Percentiles rank a stretch among this genome's conserved stretches.
Evolutionary conservation across 148 eudicot species (phyloP).

Genomic region (Rheum nobile): DNA sequence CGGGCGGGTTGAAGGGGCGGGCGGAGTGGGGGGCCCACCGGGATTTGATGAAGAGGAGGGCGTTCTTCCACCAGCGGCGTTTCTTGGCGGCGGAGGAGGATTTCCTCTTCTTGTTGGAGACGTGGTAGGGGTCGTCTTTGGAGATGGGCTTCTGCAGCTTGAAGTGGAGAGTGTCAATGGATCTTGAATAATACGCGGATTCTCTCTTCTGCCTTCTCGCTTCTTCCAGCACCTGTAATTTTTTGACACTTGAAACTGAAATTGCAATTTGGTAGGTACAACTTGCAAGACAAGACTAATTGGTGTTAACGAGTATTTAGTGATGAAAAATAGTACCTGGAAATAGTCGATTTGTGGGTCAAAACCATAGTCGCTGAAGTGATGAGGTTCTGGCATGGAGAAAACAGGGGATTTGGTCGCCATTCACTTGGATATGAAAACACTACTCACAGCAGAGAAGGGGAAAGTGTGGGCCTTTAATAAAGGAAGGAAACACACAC

Average conservation of each 20-base stretch:
- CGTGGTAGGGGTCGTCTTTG: background rate
- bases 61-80: slow-evolving; percentile 60
- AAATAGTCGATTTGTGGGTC: slow-evolving; percentile 81
- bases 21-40: slow-evolving; percentile 19
- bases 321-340: slow-evolving; percentile 31
- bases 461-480: no score
- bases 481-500: background rate
- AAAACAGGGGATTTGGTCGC: slow-evolving; percentile 47
- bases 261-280: background rate
- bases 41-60: slow-evolving; percentile 40
- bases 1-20: background rate
- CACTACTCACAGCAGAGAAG: no score
- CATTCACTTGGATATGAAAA: slow-evolving; percentile 17
- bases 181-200: slow-evolving; percentile 13
- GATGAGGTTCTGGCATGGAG: slow-evolving; percentile 50
- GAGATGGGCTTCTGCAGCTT: slow-evolving; percentile 75
- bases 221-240: slow-evolving; percentile 54
- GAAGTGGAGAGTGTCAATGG: slow-evolving; percentile 58
- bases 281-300: background rate
- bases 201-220: slow-evolving; percentile 39
- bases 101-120: slow-evolving; percentile 27
- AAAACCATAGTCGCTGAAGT: slow-evolving; percentile 80
- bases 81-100: background rate
- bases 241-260: background rate
- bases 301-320: background rate